Percentiles rank a stretch among this genome's conserved stretches.
These are phyloP conservation scores for Lizanozyma gosingica DNA, from an alignment of 1,139 yeast genomes.

Conservation along the genomic window DNA sequence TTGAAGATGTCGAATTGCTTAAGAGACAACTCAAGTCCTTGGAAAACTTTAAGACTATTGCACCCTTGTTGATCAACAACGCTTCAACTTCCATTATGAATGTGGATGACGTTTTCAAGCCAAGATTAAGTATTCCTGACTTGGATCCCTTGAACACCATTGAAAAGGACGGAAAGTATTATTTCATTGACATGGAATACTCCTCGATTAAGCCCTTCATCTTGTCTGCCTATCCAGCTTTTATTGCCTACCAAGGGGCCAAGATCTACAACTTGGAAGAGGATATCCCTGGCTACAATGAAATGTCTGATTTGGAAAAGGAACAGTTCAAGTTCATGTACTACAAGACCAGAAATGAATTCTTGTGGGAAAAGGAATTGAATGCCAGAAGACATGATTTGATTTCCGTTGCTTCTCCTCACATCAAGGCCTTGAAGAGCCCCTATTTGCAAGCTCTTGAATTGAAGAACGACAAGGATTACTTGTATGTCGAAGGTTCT, in stretches of 20 bases:
- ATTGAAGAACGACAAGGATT: conserved; percentile 53
- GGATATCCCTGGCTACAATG: conserved; percentile 64
- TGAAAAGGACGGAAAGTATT: conserved; percentile 23
- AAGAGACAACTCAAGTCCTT: conserved; percentile 48
- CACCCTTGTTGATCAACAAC: conserved; percentile 47
- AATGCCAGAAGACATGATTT: conserved; percentile 57
- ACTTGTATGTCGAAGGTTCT: conserved; percentile 56
- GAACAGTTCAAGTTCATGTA: conserved; percentile 80
- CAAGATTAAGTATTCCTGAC: conserved; percentile 74
- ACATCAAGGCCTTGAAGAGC: conserved; percentile 55
- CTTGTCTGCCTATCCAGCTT: conserved; percentile 69
- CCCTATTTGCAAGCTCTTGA: conserved; percentile 63
- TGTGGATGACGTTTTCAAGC: conserved; percentile 53
- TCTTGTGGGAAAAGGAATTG: conserved; percentile 73
- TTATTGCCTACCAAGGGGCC: conserved; percentile 81
- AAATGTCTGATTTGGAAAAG: conserved; percentile 62
- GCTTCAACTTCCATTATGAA: conserved; percentile 47
- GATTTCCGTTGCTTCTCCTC: conserved; percentile 74
- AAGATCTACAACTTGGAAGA: conserved; percentile 67
- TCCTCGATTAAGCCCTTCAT: conserved; percentile 73
- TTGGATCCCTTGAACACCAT: conserved; percentile 85
- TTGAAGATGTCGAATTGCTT: conserved; percentile 33
- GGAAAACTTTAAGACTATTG: conserved; percentile 45
- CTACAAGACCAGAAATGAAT: conserved; percentile 84
- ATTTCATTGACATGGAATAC: conserved; percentile 75